A percentile compares a stretch with the other conserved stretches of the same genome.
Evolutionary conservation across 306 rosid genomes (phyloP).

Genomic region (Cicer chorassanicum): DNA sequence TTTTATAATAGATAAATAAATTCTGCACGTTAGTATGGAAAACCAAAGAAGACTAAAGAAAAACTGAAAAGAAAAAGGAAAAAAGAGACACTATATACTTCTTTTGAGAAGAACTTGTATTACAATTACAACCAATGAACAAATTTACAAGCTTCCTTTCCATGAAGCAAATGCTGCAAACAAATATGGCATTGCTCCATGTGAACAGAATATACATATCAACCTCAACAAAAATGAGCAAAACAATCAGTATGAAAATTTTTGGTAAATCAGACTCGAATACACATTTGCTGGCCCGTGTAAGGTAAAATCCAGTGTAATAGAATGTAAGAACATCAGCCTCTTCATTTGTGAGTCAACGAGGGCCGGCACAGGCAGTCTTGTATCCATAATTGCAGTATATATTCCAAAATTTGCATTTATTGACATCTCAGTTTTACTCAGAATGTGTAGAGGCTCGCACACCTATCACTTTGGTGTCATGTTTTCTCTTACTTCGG

Average conservation of each 20-base stretch:
- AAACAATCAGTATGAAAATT: conserved; percentile 12
- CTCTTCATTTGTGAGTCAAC: conserved; percentile 42
- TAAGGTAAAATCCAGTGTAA: conserved; percentile 38
- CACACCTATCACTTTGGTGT: conserved; percentile 55
- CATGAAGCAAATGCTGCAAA: conserved; percentile 37
- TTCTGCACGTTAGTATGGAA: background rate
- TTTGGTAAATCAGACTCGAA: conserved; percentile 44
- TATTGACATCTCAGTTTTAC: conserved; percentile 51
- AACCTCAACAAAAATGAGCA: conserved; percentile 41
- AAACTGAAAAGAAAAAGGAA: background rate
- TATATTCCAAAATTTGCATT: conserved; percentile 36
- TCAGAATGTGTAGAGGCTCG: conserved; percentile 64
- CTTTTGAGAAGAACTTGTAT: conserved; percentile 50
- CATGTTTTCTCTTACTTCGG: conserved; percentile 75
- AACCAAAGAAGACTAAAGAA: background rate
- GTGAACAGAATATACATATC: conserved; percentile 37
- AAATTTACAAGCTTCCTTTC: conserved; percentile 48
- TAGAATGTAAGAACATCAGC: conserved; percentile 39
- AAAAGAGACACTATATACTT: conserved; percentile 40
- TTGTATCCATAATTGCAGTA: conserved; percentile 46
- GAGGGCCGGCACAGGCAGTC: conserved; percentile 34
- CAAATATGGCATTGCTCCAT: conserved; percentile 45
- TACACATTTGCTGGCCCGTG: conserved; percentile 41
- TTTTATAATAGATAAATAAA: conserved; percentile 8
- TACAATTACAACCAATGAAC: conserved; percentile 38